phyloP scores from a whole-genome alignment of 2,329 filamentous ascomycete genomes.

The Blumeria graminis region DNA sequence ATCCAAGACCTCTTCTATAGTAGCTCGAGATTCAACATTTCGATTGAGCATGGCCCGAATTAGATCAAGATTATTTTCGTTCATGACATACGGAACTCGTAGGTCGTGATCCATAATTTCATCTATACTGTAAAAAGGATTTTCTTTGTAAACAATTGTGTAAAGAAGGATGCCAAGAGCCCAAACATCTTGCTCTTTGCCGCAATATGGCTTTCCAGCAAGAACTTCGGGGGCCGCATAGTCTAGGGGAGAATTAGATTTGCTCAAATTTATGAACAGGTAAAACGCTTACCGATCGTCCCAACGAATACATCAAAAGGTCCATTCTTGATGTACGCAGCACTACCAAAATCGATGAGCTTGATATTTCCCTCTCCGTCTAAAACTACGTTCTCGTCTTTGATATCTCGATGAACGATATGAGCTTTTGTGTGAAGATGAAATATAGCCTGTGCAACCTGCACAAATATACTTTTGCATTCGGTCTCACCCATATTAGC shows the following conservation, averaged over 20 bases:
- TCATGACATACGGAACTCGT: constrained; percentile 67
- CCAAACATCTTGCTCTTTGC: constrained; percentile 97
- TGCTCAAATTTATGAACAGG: not conserved
- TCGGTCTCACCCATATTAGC: constrained; percentile 92
- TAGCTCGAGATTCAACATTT: constrained; percentile 57
- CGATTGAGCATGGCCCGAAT: constrained; percentile 82
- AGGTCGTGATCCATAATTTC: constrained; percentile 97
- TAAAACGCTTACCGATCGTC: constrained; percentile 54
- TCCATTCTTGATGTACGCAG: constrained; percentile 92
- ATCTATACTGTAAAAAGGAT: constrained; percentile 95
- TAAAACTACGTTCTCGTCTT: constrained; percentile 92
- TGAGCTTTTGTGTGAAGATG: constrained; percentile 77
- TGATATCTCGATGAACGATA: constrained; percentile 94
- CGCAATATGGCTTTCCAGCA: constrained; percentile 71
- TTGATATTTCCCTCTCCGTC: constrained; percentile 93
- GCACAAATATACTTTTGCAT: constrained; percentile 81
- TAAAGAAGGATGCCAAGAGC: constrained; percentile 90
- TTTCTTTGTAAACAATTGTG: constrained; percentile 98
- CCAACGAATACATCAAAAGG: constrained; percentile 98
- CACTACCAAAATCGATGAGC: constrained; percentile 92
- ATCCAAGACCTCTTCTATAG: constrained; percentile 68
- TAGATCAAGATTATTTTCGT: constrained; percentile 79
- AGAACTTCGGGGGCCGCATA: constrained; percentile 97
- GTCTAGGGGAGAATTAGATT: constrained; percentile 28
- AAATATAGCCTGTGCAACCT: constrained; percentile 72